These are phyloP conservation scores for Plasmopara halstedii DNA, from an alignment of 352 stramenopile genomes.

Conservation along the genomic window DNA sequence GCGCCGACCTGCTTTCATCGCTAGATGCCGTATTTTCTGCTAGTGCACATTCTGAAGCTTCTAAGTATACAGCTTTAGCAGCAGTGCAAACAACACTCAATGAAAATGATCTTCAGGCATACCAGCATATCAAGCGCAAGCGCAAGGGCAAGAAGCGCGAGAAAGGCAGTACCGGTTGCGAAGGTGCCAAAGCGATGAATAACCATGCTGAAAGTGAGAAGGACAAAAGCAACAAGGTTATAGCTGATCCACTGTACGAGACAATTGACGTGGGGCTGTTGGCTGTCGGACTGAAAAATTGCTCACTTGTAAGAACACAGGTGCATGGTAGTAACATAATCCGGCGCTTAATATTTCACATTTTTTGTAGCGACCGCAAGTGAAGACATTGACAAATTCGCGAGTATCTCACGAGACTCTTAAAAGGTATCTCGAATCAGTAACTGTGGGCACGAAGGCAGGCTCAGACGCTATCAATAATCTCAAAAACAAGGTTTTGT, in stretches of 20 bases:
- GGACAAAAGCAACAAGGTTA: conserved; percentile 3
- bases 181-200: conserved; percentile 1
- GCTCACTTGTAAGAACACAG: conserved; percentile 39
- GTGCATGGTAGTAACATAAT: neutral
- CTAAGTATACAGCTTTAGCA: conserved; percentile 68
- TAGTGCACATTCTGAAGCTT: conserved; percentile 20
- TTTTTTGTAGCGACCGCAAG: conserved; percentile 20
- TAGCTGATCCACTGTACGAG: conserved; percentile 43
- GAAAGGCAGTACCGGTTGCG: conserved; percentile 3
- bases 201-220: conserved; percentile 1
- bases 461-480: conserved; percentile 27
- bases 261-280: conserved; percentile 43
- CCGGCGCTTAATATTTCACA: conserved; percentile 1
- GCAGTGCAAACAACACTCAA: conserved; percentile 29
- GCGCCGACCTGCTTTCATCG: conserved; percentile 64
- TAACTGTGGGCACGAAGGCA: conserved; percentile 15
- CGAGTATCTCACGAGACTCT: conserved; percentile 26
- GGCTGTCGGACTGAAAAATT: conserved; percentile 54
- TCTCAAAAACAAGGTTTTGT: conserved; percentile 75
- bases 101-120: conserved; percentile 51
- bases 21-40: conserved; percentile 63
- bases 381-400: conserved; percentile 15
- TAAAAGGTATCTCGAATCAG: conserved; percentile 34
- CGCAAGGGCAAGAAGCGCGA: conserved; percentile 23
- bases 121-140: conserved; percentile 61